A percentile compares a stretch with the other conserved stretches of the same genome.
Evolutionary conservation across 495 filamentous ascomycete species (phyloP).

Genomic region (Penicilliopsis zonata): DNA sequence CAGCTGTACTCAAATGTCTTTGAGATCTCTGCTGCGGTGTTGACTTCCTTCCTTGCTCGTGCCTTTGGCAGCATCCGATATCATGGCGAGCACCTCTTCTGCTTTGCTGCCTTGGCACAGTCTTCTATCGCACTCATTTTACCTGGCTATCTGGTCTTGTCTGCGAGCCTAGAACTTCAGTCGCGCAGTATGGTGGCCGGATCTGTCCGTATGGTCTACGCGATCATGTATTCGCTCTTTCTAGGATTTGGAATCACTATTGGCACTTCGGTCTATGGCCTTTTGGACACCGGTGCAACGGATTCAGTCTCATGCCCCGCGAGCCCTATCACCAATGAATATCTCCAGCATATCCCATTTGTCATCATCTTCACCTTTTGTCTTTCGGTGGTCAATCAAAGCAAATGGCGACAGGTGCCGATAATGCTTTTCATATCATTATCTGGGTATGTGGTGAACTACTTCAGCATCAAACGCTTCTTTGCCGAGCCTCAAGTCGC

Average conservation of each 20-base stretch:
- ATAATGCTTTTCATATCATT: conserved; percentile 76
- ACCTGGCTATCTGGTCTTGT: conserved; percentile 77
- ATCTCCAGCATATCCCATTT: conserved; percentile 49
- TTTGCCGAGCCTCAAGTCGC: conserved; percentile 64
- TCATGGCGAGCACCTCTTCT: conserved; percentile 54
- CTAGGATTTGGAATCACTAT: conserved; percentile 97
- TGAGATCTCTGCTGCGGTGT: conserved; percentile 74
- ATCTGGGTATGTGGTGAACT: conserved; percentile 79
- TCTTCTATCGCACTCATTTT: conserved; percentile 86
- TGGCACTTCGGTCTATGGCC: conserved; percentile 78
- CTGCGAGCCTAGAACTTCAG: conserved; percentile 78
- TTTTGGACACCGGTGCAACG: conserved; percentile 64
- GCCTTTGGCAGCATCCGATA: conserved; percentile 72
- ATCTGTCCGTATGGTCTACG: conserved; percentile 90
- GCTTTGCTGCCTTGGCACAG: conserved; percentile 87
- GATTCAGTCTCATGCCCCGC: conserved; percentile 55
- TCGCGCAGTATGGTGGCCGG: conserved; percentile 78
- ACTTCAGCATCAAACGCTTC: conserved; percentile 62
- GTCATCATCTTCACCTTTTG: conserved; percentile 74
- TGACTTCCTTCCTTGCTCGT: conserved; percentile 82
- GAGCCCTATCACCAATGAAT: conserved; percentile 38
- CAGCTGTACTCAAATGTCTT: conserved; percentile 78
- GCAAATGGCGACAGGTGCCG: conserved; percentile 80
- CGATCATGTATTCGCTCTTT: conserved; percentile 90
- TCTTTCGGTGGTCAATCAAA: conserved; percentile 76